These are phyloP conservation scores for Leccinum ponderosum DNA, from an alignment of 1,284 basidiomycete species.

Conservation along the genomic window DNA sequence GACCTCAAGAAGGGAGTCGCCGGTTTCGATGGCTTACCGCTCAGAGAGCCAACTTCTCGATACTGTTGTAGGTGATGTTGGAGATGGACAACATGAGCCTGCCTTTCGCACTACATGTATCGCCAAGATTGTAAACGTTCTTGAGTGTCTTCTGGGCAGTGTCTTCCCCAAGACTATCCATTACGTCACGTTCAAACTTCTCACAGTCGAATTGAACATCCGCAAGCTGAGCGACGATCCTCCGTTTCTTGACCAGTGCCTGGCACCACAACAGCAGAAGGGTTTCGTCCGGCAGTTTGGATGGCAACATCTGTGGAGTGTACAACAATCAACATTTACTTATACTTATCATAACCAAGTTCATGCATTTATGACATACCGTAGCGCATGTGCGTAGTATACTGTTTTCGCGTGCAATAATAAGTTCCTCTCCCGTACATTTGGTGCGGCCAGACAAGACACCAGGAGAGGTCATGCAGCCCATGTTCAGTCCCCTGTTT, in stretches of 20 bases:
- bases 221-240: neutral
- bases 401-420: neutral
- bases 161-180: conserved; percentile 1
- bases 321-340: neutral
- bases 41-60: neutral
- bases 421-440: neutral
- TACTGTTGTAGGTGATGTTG: neutral
- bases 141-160: conserved; percentile 35
- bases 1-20: neutral
- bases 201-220: conserved; percentile 5
- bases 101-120: neutral
- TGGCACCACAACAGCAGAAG: neutral
- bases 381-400: neutral
- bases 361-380: neutral
- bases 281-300: neutral
- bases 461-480: neutral
- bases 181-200: neutral
- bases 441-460: neutral
- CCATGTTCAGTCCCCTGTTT: no score
- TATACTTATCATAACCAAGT: neutral
- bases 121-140: neutral
- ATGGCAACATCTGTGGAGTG: neutral
- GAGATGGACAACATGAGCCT: neutral
- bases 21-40: neutral
- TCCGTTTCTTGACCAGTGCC: neutral